Percentiles rank a stretch among this genome's conserved stretches.
These are phyloP conservation scores for Clonostachys chloroleuca DNA, from an alignment of 2,329 filamentous ascomycete species.

Conservation along the genomic window DNA sequence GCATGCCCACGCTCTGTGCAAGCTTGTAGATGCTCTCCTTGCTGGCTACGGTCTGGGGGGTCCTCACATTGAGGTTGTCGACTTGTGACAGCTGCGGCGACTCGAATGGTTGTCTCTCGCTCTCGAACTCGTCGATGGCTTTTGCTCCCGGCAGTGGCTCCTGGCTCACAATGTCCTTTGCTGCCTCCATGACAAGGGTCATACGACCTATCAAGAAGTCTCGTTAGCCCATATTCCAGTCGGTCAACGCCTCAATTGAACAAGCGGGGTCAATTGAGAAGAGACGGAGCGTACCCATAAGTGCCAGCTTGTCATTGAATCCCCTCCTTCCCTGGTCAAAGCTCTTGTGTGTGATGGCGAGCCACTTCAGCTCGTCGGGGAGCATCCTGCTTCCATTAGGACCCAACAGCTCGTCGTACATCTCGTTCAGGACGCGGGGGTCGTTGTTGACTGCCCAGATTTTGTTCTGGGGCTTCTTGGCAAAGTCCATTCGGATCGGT, in stretches of 20 bases:
- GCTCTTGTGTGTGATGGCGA: slow-evolving; percentile 96
- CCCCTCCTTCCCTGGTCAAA: slow-evolving; percentile 93
- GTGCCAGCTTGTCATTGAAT: slow-evolving; percentile 91
- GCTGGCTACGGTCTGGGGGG: slow-evolving; percentile 57
- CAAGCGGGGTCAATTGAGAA: not conserved
- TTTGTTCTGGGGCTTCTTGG: slow-evolving; percentile 46
- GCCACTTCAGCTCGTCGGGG: slow-evolving; percentile 91
- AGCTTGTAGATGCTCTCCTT: slow-evolving; percentile 64
- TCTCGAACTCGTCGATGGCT: slow-evolving; percentile 34
- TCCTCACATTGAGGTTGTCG: slow-evolving; percentile 61
- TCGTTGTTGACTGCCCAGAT: slow-evolving; percentile 71
- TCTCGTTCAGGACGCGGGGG: slow-evolving; percentile 67
- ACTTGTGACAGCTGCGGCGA: slow-evolving; percentile 70
- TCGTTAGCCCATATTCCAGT: not conserved
- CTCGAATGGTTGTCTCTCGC: slow-evolving; percentile 58
- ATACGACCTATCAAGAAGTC: slow-evolving; percentile 20
- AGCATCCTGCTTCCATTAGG: slow-evolving; percentile 67
- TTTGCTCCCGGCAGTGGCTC: slow-evolving; percentile 15
- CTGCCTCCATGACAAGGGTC: slow-evolving; percentile 29
- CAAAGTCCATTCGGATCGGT: slow-evolving; percentile 57
- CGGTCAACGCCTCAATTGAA: no score
- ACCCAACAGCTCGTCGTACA: slow-evolving; percentile 75
- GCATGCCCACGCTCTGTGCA: slow-evolving; percentile 66
- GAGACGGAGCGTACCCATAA: slow-evolving; percentile 57
- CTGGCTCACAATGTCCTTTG: slow-evolving; percentile 29